phyloP scores from a whole-genome alignment of 148 eudicot species.

The Arctostaphylos glauca region DNA sequence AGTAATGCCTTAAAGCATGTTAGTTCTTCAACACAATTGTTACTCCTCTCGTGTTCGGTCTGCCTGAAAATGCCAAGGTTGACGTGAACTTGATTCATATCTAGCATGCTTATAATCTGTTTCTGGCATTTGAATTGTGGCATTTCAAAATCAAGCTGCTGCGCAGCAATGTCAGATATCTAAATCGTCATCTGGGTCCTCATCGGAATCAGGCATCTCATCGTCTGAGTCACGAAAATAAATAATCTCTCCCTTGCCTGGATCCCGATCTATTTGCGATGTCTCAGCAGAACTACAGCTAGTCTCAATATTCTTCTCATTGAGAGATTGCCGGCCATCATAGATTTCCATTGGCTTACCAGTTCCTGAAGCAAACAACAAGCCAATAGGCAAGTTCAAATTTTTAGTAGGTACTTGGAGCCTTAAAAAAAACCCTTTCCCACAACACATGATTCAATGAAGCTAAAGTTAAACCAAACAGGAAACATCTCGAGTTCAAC shows the following conservation, averaged over 20 bases:
- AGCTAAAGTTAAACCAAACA: background rate
- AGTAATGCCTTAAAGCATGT: background rate
- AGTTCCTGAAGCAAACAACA: slow-evolving; percentile 44
- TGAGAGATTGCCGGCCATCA: background rate
- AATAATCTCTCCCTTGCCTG: slow-evolving; percentile 72
- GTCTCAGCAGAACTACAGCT: slow-evolving; percentile 29
- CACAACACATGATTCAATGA: background rate
- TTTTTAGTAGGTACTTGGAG: background rate
- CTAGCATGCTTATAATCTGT: background rate
- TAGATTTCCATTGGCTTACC: slow-evolving; percentile 42
- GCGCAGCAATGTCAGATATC: slow-evolving; percentile 50
- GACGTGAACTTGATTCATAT: background rate
- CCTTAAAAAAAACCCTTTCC: background rate
- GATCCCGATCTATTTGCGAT: slow-evolving; percentile 29
- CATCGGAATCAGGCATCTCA: slow-evolving; percentile 91
- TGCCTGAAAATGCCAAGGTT: background rate
- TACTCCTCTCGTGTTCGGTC: background rate
- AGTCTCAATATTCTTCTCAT: slow-evolving; percentile 25
- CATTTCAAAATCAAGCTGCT: background rate
- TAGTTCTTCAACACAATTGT: background rate
- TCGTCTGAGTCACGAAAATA: slow-evolving; percentile 97
- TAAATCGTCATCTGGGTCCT: slow-evolving; percentile 77
- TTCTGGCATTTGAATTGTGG: background rate
- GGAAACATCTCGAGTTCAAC: background rate
- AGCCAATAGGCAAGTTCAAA: background rate